phyloP scores from a whole-genome alignment of 2,329 filamentous ascomycete species.

The Colletotrichum brevisporum region DNA sequence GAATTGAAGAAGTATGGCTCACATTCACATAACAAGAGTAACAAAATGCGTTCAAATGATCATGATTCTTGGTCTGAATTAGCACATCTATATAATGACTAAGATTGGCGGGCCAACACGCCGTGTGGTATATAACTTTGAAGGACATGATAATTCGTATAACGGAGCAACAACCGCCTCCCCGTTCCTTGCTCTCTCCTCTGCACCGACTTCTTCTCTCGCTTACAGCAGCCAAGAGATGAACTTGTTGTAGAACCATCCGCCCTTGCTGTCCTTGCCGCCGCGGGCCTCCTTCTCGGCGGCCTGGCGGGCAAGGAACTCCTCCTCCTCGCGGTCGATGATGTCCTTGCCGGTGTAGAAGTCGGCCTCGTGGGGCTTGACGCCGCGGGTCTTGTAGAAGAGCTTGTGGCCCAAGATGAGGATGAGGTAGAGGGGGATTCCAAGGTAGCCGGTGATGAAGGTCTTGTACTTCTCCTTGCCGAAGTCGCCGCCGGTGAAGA shows the following conservation, averaged over 20 bases:
- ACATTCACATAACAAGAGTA: neutral
- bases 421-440: conserved; percentile 80
- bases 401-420: conserved; percentile 79
- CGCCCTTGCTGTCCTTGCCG: conserved; percentile 44
- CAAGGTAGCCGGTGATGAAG: conserved; percentile 83
- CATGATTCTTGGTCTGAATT: conserved; percentile 34
- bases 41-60: neutral
- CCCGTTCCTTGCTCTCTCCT: neutral
- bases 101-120: conserved; percentile 31
- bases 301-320: conserved; percentile 72
- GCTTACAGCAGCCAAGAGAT: conserved; percentile 43
- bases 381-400: conserved; percentile 64
- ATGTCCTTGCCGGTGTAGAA: conserved; percentile 80
- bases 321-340: conserved; percentile 80
- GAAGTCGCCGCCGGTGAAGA: conserved; percentile 70
- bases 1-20: neutral
- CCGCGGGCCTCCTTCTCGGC: conserved; percentile 45
- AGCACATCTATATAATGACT: conserved; percentile 30
- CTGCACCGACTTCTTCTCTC: neutral
- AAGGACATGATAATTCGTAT: conserved; percentile 37
- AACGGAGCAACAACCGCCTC: conserved; percentile 8
- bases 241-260: conserved; percentile 47
- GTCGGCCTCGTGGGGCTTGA: conserved; percentile 74
- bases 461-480: conserved; percentile 72
- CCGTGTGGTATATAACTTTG: conserved; percentile 35